Evolutionary conservation across 306 rosid species (phyloP).

Genomic region (Cucurbita pepo): DNA sequence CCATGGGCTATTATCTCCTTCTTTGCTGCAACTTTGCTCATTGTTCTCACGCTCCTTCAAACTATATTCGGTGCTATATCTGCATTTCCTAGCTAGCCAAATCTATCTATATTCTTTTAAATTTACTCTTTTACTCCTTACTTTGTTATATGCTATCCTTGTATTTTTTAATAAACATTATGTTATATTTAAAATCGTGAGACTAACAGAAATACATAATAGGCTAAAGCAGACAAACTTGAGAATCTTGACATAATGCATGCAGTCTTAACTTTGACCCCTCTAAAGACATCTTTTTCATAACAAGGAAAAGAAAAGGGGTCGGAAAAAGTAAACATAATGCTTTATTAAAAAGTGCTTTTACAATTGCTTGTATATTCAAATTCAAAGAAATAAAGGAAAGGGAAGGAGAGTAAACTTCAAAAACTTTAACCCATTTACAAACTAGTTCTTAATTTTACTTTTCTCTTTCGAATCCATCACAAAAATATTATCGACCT

Average conservation of each 20-base stretch:
- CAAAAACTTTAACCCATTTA: conserved; percentile 38
- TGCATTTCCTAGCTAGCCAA: not conserved
- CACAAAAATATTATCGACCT: too few species aligned
- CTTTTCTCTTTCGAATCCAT: conserved; percentile 9
- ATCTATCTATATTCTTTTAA: not conserved
- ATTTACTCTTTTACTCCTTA: too few species aligned
- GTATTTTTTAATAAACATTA: too few species aligned
- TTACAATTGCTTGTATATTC: conserved; percentile 12
- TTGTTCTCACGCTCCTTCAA: not conserved
- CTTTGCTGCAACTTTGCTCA: not conserved
- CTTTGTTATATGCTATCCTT: too few species aligned
- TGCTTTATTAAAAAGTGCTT: conserved; percentile 16
- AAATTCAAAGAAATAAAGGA: conserved; percentile 7
- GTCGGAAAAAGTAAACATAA: conserved; percentile 20
- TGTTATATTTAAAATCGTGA: too few species aligned
- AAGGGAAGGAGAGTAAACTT: conserved; percentile 10
- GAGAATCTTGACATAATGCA: not conserved
- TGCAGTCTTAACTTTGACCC: not conserved
- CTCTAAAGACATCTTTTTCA: not conserved
- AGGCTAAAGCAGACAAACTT: too few species aligned
- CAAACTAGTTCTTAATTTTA: conserved; percentile 42
- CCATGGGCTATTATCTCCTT: not conserved
- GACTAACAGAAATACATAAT: too few species aligned
- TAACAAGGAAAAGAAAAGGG: conserved; percentile 2
- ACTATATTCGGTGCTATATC: not conserved